phyloP scores from a whole-genome alignment of 805 yeast genomes.

The Candida pseudofarinosa region DNA sequence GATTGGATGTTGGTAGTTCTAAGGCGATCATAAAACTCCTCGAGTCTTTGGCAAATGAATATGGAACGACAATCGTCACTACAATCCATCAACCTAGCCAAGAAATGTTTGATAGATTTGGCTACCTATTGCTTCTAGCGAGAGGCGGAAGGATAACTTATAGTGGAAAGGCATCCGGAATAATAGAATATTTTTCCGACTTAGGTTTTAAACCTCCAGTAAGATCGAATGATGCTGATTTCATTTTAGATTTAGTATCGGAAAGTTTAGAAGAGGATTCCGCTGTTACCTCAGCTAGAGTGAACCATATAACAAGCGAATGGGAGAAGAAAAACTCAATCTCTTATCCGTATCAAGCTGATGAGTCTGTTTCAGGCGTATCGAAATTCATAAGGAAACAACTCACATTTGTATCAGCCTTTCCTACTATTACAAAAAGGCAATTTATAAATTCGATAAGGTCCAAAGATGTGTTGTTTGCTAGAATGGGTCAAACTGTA shows the following conservation, averaged over 20 bases:
- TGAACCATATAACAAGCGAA: slow-evolving; percentile 19
- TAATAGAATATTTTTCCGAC: slow-evolving; percentile 45
- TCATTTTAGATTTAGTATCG: slow-evolving; percentile 65
- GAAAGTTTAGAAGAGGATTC: slow-evolving; percentile 24
- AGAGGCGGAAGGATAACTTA: slow-evolving; percentile 70
- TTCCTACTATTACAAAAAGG: slow-evolving; percentile 28
- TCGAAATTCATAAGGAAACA: slow-evolving; percentile 31
- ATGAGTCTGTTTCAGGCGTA: slow-evolving; percentile 11
- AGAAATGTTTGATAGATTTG: slow-evolving; percentile 61
- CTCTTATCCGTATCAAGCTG: slow-evolving; percentile 23
- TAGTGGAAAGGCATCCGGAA: slow-evolving; percentile 49
- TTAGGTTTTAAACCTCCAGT: slow-evolving; percentile 57
- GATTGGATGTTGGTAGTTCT: slow-evolving; percentile 78
- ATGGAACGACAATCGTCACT: slow-evolving; percentile 61
- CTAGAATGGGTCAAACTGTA: slow-evolving; percentile 61
- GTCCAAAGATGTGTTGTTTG: slow-evolving; percentile 52
- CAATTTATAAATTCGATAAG: slow-evolving; percentile 33
- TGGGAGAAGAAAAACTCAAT: slow-evolving; percentile 40
- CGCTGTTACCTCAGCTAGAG: slow-evolving; percentile 17
- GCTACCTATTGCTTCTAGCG: slow-evolving; percentile 66
- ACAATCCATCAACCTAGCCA: slow-evolving; percentile 85
- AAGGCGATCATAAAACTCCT: slow-evolving; percentile 60
- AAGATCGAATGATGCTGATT: slow-evolving; percentile 70
- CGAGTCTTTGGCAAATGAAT: slow-evolving; percentile 48
- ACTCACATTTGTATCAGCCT: slow-evolving; percentile 22